These are phyloP conservation scores for Beauveria caledonica DNA, from an alignment of 2,329 filamentous ascomycete species.

Conservation along the genomic window DNA sequence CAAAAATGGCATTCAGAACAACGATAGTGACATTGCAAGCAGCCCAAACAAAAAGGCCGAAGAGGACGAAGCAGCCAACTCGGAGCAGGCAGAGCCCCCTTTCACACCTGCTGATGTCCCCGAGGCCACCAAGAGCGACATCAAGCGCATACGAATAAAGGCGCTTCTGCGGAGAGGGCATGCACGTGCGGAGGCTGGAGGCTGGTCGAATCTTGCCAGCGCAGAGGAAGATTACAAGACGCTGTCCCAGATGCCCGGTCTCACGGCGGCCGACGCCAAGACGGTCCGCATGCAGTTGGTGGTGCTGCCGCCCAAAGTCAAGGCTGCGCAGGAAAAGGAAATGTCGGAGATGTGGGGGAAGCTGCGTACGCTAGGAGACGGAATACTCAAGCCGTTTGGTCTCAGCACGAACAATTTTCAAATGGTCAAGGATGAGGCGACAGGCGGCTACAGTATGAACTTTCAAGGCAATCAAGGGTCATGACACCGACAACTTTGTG, in stretches of 20 bases:
- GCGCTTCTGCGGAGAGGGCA: constrained; percentile 72
- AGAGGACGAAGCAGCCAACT: background rate
- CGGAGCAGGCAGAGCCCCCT: constrained; percentile 23
- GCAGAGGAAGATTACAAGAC: constrained; percentile 73
- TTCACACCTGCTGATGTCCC: constrained; percentile 17
- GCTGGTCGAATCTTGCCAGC: constrained; percentile 72
- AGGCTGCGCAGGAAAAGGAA: constrained; percentile 75
- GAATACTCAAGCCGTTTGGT: constrained; percentile 86
- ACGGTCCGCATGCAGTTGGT: constrained; percentile 60
- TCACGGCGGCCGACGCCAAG: constrained; percentile 58
- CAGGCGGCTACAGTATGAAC: constrained; percentile 90
- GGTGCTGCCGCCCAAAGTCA: constrained; percentile 58
- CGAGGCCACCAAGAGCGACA: constrained; percentile 39
- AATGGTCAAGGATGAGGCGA: constrained; percentile 82
- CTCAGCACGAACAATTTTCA: constrained; percentile 91
- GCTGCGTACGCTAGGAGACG: constrained; percentile 85
- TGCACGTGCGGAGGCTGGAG: constrained; percentile 60
- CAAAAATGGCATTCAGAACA: constrained; percentile 20
- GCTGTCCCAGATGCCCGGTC: constrained; percentile 44
- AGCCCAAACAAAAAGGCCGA: background rate
- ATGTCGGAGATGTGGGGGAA: constrained; percentile 98
- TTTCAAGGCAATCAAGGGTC: constrained; percentile 41
- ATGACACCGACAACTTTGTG: background rate
- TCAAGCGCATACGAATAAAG: constrained; percentile 72
- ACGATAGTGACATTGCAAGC: constrained; percentile 26